A percentile compares a stretch with the other conserved stretches of the same genome.
phyloP scores from a whole-genome alignment of 768 basidiomycete species.

The Calocera viscosa region DNA sequence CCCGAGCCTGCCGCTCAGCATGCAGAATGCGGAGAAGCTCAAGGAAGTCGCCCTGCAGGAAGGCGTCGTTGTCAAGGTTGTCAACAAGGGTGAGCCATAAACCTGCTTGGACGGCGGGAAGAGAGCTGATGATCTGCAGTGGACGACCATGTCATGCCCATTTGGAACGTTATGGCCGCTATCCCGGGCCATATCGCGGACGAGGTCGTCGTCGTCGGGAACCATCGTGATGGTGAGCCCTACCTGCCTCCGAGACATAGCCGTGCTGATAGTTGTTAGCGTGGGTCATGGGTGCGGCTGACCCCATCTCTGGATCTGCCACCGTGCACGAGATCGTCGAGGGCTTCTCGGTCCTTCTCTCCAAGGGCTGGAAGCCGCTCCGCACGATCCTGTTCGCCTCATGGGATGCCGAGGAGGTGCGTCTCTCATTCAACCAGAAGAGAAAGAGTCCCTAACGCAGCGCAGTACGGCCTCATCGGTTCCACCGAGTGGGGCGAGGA shows the following conservation, averaged over 20 bases:
- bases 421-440: constrained; percentile 10
- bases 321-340: constrained; percentile 64
- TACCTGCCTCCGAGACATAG: background rate
- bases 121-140: constrained; percentile 32
- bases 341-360: constrained; percentile 54
- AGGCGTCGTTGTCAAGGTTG: constrained; percentile 38
- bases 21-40: constrained; percentile 63
- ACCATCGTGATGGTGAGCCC: constrained; percentile 72
- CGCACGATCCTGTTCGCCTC: constrained; percentile 59
- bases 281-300: constrained; percentile 72
- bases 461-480: constrained; percentile 55
- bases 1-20: constrained; percentile 82
- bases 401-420: constrained; percentile 61
- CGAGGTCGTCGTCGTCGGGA: constrained; percentile 77
- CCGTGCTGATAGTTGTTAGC: constrained; percentile 15
- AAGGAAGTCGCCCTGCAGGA: constrained; percentile 40
- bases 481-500: constrained; percentile 93
- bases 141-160: constrained; percentile 65
- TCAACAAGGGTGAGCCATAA: constrained; percentile 41
- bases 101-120: background rate
- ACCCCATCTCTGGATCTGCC: constrained; percentile 70
- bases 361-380: constrained; percentile 72
- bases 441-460: background rate
- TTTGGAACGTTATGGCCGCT: constrained; percentile 79
- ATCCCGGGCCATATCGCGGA: constrained; percentile 74